A percentile compares a stretch with the other conserved stretches of the same genome.
phyloP scores from a whole-genome alignment of 2,329 filamentous ascomycete genomes.

The Neonectria sp. region DNA sequence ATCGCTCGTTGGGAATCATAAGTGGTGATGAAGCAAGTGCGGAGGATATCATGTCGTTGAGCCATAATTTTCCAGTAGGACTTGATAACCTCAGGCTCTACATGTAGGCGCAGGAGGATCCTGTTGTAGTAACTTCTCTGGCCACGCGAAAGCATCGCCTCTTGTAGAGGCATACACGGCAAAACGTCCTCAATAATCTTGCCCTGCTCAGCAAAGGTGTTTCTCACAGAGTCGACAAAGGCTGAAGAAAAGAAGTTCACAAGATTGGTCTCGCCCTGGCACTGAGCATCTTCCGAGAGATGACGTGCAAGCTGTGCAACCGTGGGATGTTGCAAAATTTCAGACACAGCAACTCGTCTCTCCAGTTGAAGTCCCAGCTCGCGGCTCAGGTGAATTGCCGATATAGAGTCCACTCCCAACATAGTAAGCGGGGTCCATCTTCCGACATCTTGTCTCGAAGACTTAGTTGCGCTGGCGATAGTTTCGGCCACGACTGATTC shows the following conservation, averaged over 20 bases:
- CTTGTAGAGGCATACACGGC: conserved; percentile 89
- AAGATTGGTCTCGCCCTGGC: neutral
- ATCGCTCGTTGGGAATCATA: conserved; percentile 73
- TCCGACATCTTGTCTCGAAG: conserved; percentile 63
- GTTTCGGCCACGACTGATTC: conserved; percentile 71
- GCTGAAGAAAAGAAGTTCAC: conserved; percentile 46
- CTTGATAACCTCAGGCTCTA: conserved; percentile 65
- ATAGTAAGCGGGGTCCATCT: conserved; percentile 81
- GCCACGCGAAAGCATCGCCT: conserved; percentile 81
- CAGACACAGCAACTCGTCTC: conserved; percentile 73
- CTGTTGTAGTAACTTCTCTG: conserved; percentile 79
- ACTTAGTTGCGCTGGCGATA: conserved; percentile 66
- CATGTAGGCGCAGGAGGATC: conserved; percentile 73
- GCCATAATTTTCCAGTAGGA: conserved; percentile 75
- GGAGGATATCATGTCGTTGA: conserved; percentile 80
- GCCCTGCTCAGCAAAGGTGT: conserved; percentile 51
- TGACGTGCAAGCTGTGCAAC: conserved; percentile 71
- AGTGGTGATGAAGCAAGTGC: conserved; percentile 82
- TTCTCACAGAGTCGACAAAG: conserved; percentile 47
- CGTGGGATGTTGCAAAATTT: conserved; percentile 77
- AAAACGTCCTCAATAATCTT: conserved; percentile 69
- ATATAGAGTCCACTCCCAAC: conserved; percentile 88
- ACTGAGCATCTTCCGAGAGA: conserved; percentile 24
- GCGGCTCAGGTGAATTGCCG: conserved; percentile 79
- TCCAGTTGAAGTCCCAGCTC: conserved; percentile 64